These are phyloP conservation scores for Effrenium voratum DNA, from an alignment of 73 alveolate species.

Conservation along the genomic window DNA sequence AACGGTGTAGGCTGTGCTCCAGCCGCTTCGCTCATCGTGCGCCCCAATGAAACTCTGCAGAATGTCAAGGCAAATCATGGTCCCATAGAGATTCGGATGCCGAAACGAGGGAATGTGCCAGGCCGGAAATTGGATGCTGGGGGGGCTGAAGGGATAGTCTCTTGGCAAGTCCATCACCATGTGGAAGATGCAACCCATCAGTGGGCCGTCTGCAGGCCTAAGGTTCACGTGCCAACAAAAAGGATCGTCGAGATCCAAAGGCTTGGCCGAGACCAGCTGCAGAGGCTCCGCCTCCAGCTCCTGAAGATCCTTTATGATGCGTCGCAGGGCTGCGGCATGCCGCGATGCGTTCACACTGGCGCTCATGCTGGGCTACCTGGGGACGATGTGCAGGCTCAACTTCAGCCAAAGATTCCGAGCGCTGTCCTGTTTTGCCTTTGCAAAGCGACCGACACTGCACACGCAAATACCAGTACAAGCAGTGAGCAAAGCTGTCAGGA, in stretches of 20 bases:
- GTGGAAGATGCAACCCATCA: constrained; percentile 67
- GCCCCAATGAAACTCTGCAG: constrained; percentile 49
- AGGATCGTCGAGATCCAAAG: constrained; percentile 51
- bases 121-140: constrained; percentile 26
- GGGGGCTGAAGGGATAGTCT: constrained; percentile 74
- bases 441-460: no score
- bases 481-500: no score
- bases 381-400: no score
- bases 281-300: constrained; percentile 67
- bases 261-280: constrained; percentile 57
- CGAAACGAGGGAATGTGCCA: constrained; percentile 67
- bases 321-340: constrained; percentile 69
- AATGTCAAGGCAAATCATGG: constrained; percentile 75
- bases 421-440: no score
- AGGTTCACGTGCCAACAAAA: constrained; percentile 71
- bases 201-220: constrained; percentile 76
- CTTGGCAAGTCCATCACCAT: constrained; percentile 76
- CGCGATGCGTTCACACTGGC: constrained; percentile 33
- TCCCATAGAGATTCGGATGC: constrained; percentile 77
- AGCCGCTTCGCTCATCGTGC: constrained; percentile 39
- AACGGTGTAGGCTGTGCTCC: constrained; percentile 89
- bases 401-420: no score
- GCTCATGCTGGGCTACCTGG: no score
- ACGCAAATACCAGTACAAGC: no score
- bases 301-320: constrained; percentile 35